Conservation (phyloP, 1,284 basidiomycete genomes). For the Trametes pubescens region DNA sequence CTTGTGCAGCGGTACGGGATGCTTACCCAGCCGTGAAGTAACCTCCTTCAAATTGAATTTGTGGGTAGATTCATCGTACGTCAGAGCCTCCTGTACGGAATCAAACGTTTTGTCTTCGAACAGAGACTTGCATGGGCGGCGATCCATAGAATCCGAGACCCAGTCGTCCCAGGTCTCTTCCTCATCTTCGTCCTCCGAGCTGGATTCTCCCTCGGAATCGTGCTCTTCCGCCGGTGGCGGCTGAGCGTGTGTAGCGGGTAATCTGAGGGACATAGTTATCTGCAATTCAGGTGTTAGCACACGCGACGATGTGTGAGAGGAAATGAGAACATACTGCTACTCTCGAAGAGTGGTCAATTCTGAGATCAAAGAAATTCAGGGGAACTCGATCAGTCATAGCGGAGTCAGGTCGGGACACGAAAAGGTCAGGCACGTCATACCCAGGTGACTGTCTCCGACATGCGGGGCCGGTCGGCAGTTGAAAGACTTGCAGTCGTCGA, state of each 20-base stretch:
- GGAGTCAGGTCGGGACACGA: conserved; percentile 13
- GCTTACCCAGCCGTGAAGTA: conserved; percentile 62
- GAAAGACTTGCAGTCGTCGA: neutral
- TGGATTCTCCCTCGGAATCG: conserved; percentile 14
- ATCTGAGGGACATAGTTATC: conserved; percentile 25
- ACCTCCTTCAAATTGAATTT: conserved; percentile 68
- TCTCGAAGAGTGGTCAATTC: neutral
- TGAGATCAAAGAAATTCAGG: conserved; percentile 11
- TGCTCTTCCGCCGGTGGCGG: conserved; percentile 16
- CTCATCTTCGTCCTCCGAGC: conserved; percentile 53
- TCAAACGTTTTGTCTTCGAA: conserved; percentile 77
- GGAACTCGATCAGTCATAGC: conserved; percentile 9
- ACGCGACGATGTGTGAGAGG: neutral
- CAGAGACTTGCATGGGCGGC: conserved; percentile 74
- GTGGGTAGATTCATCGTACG: conserved; percentile 70
- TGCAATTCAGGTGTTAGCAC: neutral
- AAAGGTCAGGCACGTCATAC: neutral
- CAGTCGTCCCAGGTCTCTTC: conserved; percentile 82
- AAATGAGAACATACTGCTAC: neutral
- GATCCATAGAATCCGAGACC: conserved; percentile 70
- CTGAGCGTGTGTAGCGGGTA: conserved; percentile 21
- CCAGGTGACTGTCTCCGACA: neutral
- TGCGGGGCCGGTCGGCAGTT: neutral
- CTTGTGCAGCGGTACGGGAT: neutral
- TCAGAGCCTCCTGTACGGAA: conserved; percentile 67